Evolutionary conservation across 352 stramenopile species (phyloP).

Genomic region (Globisporangium radiosum): DNA sequence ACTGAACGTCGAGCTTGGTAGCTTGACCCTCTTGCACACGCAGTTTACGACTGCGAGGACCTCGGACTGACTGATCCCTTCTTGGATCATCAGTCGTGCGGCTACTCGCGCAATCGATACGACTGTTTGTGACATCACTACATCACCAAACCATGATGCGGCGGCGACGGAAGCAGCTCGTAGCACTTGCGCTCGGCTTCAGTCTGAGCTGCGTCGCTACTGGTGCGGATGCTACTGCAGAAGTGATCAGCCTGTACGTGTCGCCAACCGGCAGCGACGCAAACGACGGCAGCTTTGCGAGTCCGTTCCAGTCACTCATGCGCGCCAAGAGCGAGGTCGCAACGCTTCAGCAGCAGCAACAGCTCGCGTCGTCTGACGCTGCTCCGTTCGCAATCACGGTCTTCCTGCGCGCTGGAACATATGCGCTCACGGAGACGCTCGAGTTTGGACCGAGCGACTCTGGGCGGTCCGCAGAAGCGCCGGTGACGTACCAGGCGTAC

Average conservation of each 20-base stretch:
- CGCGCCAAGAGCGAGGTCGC: slow-evolving; percentile 37
- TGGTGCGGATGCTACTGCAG: neutral
- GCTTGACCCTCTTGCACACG: no score
- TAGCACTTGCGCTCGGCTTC: neutral
- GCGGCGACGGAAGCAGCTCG: neutral
- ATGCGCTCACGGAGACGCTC: slow-evolving; percentile 44
- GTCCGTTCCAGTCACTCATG: slow-evolving; percentile 46
- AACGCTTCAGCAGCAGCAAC: slow-evolving; percentile 21
- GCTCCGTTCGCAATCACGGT: slow-evolving; percentile 37
- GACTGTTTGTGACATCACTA: no score
- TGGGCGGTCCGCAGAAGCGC: slow-evolving; percentile 16
- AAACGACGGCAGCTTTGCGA: slow-evolving; percentile 35
- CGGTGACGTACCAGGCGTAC: slow-evolving; percentile 66
- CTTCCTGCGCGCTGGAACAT: slow-evolving; percentile 44
- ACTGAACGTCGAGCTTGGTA: no score
- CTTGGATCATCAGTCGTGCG: no score
- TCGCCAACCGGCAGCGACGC: slow-evolving; percentile 36
- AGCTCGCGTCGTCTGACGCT: neutral
- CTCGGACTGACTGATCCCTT: no score
- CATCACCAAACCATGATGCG: no score
- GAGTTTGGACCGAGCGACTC: slow-evolving; percentile 45
- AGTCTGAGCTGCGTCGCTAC: neutral
- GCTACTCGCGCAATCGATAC: no score
- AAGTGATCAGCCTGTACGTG: slow-evolving; percentile 32
- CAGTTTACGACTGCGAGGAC: no score